phyloP scores from a whole-genome alignment of 2,329 filamentous ascomycete species.

The Xylariaceae sp. region DNA sequence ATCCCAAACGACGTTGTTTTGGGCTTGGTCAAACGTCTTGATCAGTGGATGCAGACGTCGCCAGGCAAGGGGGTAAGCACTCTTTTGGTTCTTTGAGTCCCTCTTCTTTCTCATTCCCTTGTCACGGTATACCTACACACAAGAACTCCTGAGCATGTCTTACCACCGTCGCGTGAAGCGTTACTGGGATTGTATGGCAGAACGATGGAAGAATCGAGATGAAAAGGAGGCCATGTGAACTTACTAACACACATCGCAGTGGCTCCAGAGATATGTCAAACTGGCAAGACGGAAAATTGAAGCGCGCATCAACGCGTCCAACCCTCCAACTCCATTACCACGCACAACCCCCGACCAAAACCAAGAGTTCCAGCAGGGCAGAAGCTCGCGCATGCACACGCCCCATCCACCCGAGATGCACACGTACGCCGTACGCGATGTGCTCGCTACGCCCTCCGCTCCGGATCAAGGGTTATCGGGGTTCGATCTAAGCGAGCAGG shows the following conservation, averaged over 20 bases:
- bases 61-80: slow-evolving; percentile 24
- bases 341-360: neutral
- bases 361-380: neutral
- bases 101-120: neutral
- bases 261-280: slow-evolving; percentile 30
- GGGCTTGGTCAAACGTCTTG: slow-evolving; percentile 27
- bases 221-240: neutral
- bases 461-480: slow-evolving; percentile 13
- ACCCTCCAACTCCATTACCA: neutral
- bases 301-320: slow-evolving; percentile 20
- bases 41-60: slow-evolving; percentile 28
- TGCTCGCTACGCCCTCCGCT: slow-evolving; percentile 11
- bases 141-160: neutral
- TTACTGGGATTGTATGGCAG: neutral
- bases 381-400: neutral
- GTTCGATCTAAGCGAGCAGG: slow-evolving; percentile 24
- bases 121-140: neutral
- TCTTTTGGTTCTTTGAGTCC: neutral
- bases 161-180: no score
- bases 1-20: slow-evolving; percentile 27
- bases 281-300: slow-evolving; percentile 29
- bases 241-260: slow-evolving; percentile 6
- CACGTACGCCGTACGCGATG: slow-evolving; percentile 5
- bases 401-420: neutral
- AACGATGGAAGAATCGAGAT: neutral